phyloP scores from a whole-genome alignment of 129 eudicot genomes.

The Flaveria sonorensis region DNA sequence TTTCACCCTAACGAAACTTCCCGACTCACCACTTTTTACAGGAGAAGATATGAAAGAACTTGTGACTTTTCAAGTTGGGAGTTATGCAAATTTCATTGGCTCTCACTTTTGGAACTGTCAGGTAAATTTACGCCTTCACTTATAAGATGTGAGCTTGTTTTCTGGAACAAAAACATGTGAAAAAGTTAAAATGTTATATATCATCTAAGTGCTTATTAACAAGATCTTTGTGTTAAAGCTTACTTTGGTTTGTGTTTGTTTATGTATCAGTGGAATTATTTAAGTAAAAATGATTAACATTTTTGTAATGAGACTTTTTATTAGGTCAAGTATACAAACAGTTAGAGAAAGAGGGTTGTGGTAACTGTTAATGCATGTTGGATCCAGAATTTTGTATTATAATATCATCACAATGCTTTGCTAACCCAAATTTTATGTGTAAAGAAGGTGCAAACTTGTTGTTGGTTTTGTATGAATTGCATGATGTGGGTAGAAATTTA shows the following conservation, averaged over 20 bases:
- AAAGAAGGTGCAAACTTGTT: not conserved
- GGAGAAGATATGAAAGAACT: constrained; percentile 66
- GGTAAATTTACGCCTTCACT: constrained; percentile 39
- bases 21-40: not conserved
- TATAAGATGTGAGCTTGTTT: not conserved
- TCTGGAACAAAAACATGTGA: not conserved
- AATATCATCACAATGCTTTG: not conserved
- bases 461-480: not conserved
- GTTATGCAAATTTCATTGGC: constrained; percentile 82
- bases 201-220: not conserved
- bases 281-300: not conserved
- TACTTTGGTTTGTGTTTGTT: not conserved
- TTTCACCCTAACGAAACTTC: no score
- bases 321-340: not conserved
- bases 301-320: not conserved
- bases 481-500: not conserved
- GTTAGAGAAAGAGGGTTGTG: not conserved
- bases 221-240: not conserved
- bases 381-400: not conserved
- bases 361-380: not conserved
- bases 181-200: not conserved
- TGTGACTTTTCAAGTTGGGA: constrained; percentile 76
- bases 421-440: not conserved
- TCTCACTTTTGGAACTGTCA: constrained; percentile 98
- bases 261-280: not conserved